Evolutionary conservation across 495 filamentous ascomycete species (phyloP), one percentile per base, ranked within the genome.

Genomic region (Aspergillus conjunctus): DNA sequence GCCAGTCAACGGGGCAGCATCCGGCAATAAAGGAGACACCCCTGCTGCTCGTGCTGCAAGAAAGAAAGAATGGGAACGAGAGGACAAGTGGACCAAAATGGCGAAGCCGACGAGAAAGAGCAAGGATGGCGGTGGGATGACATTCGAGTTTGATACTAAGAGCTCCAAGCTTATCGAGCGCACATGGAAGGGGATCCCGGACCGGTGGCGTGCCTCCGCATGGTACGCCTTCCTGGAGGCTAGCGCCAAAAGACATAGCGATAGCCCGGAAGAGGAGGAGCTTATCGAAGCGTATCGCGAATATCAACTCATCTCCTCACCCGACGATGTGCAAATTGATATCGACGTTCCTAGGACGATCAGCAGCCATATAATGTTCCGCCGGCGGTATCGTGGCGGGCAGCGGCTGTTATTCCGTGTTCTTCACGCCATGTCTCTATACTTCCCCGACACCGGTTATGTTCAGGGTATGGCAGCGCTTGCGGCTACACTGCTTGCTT

Each of bases 1-100:
- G 9, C 90, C 90, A 11, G 85, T 84, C 9, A 87, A 88, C 15
- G 71, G 91, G 14, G 78, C 85, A 1, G 79, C 85, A 50, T 78
- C 85, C 48, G 81, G 80, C 15, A 84, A 87, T 55, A 78, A 72
- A 9, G 55, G 67, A 39, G 73, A 78, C 37, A 82, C 83, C n/a
- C 83, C 80, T 58, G 73, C 74, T 3, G 76, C 82, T 17, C 83
- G 85, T 59, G 82, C 76, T 7, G 77, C 87, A 52, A 91, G 89
- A 65, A 85, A 84, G 66, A 94, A 92, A 67, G 94, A 98, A 71
- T 86, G 84, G 77, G 80, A 85, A 58, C 82, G 94, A 12, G 87
- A 95, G 43, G 92, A 96, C 66, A 99, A 99, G 67, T 99, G 94
- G 94, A 81, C 88, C 46, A 95, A 93, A 73, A 99, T 99, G 94